Evolutionary conservation across 352 stramenopile genomes (phyloP), one percentile per base, ranked within the genome.

Genomic region (Globisporangium echinulatum): DNA sequence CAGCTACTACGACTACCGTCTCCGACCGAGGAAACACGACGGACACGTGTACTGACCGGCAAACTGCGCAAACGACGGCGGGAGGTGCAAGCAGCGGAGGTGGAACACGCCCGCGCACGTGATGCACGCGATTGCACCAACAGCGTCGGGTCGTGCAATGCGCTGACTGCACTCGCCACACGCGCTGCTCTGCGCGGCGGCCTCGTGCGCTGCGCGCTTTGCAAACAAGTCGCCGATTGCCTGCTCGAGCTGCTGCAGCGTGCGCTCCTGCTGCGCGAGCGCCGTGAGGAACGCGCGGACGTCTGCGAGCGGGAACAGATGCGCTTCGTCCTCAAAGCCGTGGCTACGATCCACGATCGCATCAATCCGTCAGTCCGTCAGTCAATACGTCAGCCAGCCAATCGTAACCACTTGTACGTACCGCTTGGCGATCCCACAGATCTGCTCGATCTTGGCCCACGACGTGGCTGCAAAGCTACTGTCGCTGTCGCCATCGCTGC

Each of bases 291-390:
- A 79, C 1, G 62, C 58, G 15, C 72, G 53, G 4, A 87, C 39
- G 0, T 68, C 75, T 33, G 67, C 70, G 17, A 91, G 65, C 9
- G 82, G 77, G 50, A 78, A 89, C 14, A 91, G 67, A 54, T 91
- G 79, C 17, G 70, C 67, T 64, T 91, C 79, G 37, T 91, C 82
- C 52, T 89, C 75, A 49, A 88, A 89, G 11, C 66, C 46, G 48
- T 78, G 62, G 19, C 77, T 90, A 58, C 25, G 25, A 33, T 1
- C 25, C 25, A 33, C 25, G 25, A 33, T 33, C 25, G 25, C 25
- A 33, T 33, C 25, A 33, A 2, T 33, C 25, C 25, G 3, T 33
- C 25, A 3, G 25, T 33, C 25, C 25, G 25, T 33, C 25, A 33
- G 25, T 25, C 25, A 25, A 25, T 33, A 33, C 1, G 25, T 3